Evolutionary conservation across 2,329 filamentous ascomycete species (phyloP).

Genomic region (Grosmannia huntii): DNA sequence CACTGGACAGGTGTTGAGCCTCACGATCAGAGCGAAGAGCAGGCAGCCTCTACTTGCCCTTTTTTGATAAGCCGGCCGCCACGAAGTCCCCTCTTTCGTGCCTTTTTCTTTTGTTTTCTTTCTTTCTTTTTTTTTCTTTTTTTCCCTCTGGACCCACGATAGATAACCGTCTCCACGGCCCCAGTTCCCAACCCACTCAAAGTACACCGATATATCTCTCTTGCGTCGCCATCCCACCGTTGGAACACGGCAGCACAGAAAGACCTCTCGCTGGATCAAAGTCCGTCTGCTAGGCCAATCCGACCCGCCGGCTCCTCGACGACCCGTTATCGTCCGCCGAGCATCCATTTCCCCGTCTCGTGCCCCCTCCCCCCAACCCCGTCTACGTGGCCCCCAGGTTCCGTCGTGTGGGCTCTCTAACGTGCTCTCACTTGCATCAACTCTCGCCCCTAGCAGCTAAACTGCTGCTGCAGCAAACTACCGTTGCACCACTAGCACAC

Average conservation of each 20-base stretch:
- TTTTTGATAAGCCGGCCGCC: neutral
- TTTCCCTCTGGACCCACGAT: too few species aligned
- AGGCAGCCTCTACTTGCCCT: neutral
- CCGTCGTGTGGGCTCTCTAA: slow-evolving; percentile 2
- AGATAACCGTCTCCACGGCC: neutral
- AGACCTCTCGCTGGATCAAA: neutral
- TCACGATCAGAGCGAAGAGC: neutral
- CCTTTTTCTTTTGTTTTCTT: too few species aligned
- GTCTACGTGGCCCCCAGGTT: neutral
- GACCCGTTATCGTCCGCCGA: neutral
- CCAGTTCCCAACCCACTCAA: neutral
- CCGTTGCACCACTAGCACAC: slow-evolving; percentile 4
- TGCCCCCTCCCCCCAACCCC: neutral
- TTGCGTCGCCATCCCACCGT: neutral
- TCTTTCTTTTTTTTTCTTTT: too few species aligned
- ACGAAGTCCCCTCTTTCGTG: neutral
- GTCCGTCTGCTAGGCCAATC: neutral
- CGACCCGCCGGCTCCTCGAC: neutral
- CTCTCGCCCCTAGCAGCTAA: slow-evolving; percentile 3
- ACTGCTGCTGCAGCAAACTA: neutral
- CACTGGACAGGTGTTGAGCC: neutral
- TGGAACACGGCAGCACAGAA: neutral
- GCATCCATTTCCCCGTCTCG: neutral
- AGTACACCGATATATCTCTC: neutral
- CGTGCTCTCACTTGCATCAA: slow-evolving; percentile 5